phyloP scores from a whole-genome alignment of 768 basidiomycete species.

The Pulveroboletus sp. region DNA sequence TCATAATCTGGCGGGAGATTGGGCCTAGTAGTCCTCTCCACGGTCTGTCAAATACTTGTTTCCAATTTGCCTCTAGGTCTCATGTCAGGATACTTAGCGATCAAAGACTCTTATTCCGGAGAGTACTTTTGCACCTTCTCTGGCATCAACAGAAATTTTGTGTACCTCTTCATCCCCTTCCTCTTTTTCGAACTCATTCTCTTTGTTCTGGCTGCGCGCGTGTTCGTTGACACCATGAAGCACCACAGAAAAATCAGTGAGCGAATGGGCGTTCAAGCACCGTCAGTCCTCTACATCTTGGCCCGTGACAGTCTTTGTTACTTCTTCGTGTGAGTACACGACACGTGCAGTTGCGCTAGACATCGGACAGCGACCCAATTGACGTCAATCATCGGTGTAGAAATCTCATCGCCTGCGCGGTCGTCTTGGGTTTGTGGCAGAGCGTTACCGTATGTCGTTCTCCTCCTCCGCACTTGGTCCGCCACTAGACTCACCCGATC shows the following conservation, averaged over 20 bases:
- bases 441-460: constrained; percentile 17
- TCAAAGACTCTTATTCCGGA: neutral
- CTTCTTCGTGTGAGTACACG: constrained; percentile 26
- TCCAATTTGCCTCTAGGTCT: neutral
- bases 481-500: neutral
- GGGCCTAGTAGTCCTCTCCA: constrained; percentile 21
- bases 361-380: neutral
- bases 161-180: constrained; percentile 29
- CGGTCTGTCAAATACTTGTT: constrained; percentile 10
- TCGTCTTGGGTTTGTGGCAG: constrained; percentile 27
- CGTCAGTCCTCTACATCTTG: constrained; percentile 22
- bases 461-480: neutral
- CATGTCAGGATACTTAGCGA: constrained; percentile 10
- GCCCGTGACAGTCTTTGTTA: constrained; percentile 30
- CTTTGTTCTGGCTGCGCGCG: constrained; percentile 18
- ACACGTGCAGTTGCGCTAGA: too few species aligned
- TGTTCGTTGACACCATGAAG: constrained; percentile 12
- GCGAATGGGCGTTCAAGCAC: constrained; percentile 5
- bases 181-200: constrained; percentile 28
- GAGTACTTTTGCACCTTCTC: constrained; percentile 19
- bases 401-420: constrained; percentile 20
- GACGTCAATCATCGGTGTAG: constrained; percentile 7
- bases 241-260: neutral
- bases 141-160: constrained; percentile 18
- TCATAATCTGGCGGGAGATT: constrained; percentile 25